These are phyloP conservation scores for Penicillium palitans DNA, from an alignment of 2,329 filamentous ascomycete species.

Conservation along the genomic window DNA sequence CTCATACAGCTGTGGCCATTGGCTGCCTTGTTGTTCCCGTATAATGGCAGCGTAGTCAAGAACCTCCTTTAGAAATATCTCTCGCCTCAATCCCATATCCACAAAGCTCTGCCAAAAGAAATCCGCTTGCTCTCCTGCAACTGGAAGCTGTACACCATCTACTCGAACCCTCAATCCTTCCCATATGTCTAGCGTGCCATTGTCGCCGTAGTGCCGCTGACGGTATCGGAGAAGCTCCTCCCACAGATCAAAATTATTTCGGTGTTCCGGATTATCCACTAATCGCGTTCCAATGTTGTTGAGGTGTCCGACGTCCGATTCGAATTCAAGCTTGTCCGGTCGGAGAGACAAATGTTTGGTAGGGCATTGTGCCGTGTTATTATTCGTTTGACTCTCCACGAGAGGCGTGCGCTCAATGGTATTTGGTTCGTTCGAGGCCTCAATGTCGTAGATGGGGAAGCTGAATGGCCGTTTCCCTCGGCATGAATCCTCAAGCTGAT, in stretches of 20 bases:
- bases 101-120: slow-evolving; percentile 47
- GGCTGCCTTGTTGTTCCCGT: slow-evolving; percentile 39
- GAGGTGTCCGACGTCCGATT: slow-evolving; percentile 44
- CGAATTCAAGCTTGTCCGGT: slow-evolving; percentile 40
- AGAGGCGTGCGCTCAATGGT: background rate
- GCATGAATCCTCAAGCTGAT: slow-evolving; percentile 1
- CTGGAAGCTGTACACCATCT: slow-evolving; percentile 36
- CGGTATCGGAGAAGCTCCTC: slow-evolving; percentile 46
- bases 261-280: slow-evolving; percentile 36
- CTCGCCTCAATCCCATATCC: slow-evolving; percentile 36
- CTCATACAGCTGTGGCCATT: slow-evolving; percentile 40
- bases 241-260: slow-evolving; percentile 46
- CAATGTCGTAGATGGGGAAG: slow-evolving; percentile 34
- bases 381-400: background rate
- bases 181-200: slow-evolving; percentile 46
- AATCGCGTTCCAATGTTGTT: slow-evolving; percentile 39
- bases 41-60: slow-evolving; percentile 43
- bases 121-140: slow-evolving; percentile 38
- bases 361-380: slow-evolving; percentile 3
- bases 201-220: slow-evolving; percentile 45
- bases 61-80: slow-evolving; percentile 36
- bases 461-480: slow-evolving; percentile 18
- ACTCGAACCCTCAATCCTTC: slow-evolving; percentile 37
- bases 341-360: slow-evolving; percentile 29
- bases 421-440: slow-evolving; percentile 14